Evolutionary conservation across 345 rosid genomes (phyloP).

Genomic region (Durio zibethinus): DNA sequence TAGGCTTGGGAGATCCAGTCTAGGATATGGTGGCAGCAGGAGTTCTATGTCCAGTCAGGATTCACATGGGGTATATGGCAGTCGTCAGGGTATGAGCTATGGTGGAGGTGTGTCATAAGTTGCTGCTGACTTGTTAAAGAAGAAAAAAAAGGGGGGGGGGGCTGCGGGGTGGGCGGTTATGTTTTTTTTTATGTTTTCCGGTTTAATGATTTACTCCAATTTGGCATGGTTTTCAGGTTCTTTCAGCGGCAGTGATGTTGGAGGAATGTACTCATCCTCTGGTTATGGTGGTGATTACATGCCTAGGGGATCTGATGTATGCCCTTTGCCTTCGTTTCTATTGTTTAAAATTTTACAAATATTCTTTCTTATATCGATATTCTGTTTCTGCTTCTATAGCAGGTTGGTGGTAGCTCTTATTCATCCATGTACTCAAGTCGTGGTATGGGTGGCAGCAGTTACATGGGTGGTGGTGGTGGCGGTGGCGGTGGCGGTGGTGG

Average conservation of each 20-base stretch:
- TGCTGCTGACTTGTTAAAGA: neutral
- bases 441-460: conserved; percentile 70
- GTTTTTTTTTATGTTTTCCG: neutral
- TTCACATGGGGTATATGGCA: conserved; percentile 69
- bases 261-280: conserved; percentile 74
- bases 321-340: conserved; percentile 5
- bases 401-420: conserved; percentile 92
- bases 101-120: conserved; percentile 54
- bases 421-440: conserved; percentile 84
- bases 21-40: conserved; percentile 83
- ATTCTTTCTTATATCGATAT: neutral
- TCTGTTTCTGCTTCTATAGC: conserved; percentile 17
- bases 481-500: conserved; percentile 57
- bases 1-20: conserved; percentile 74
- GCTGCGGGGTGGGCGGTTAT: neutral
- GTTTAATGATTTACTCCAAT: conserved; percentile 13
- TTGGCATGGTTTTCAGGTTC: conserved; percentile 57
- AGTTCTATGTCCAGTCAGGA: conserved; percentile 72
- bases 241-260: conserved; percentile 58
- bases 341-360: neutral
- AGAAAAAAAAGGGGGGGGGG: neutral
- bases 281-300: conserved; percentile 69
- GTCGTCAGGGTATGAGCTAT: conserved; percentile 79
- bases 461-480: conserved; percentile 68
- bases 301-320: conserved; percentile 77